Conservation (phyloP, 352 stramenopile species). For the Albugo laibachii region DNA sequence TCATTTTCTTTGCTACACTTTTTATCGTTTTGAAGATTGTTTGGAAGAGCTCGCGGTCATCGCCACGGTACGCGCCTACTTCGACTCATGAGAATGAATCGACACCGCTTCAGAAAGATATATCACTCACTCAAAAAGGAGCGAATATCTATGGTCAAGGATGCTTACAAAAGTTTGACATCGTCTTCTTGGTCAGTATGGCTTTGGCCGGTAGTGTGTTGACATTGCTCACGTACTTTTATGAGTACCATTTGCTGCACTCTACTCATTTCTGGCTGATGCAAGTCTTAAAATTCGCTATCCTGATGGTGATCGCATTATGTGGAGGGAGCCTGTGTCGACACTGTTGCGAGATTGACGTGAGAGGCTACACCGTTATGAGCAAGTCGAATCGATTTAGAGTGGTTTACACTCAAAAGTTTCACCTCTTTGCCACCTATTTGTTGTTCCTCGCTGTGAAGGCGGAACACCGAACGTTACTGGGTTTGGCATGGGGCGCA, state of each 20-base stretch:
- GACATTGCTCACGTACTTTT: conserved; percentile 33
- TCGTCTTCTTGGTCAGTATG: conserved; percentile 55
- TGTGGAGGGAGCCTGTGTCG: conserved; percentile 57
- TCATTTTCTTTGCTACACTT: conserved; percentile 23
- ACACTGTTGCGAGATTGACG: conserved; percentile 54
- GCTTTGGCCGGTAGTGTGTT: conserved; percentile 22
- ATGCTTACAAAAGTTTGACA: conserved; percentile 35
- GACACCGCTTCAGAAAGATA: conserved; percentile 15
- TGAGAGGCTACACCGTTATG: conserved; percentile 69
- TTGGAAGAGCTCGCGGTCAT: conserved; percentile 20
- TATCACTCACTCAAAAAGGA: conserved; percentile 32
- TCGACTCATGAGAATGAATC: conserved; percentile 6
- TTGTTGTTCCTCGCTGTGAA: conserved; percentile 64
- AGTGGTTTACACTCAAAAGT: conserved; percentile 76
- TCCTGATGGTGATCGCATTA: conserved; percentile 64
- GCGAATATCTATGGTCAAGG: conserved; percentile 31
- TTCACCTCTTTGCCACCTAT: conserved; percentile 69
- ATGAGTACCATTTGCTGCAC: conserved; percentile 32
- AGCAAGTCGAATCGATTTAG: conserved; percentile 71
- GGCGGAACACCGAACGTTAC: conserved; percentile 24
- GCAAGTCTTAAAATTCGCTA: conserved; percentile 47
- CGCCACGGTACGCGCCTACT: conserved; percentile 16
- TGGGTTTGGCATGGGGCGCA: conserved; percentile 61
- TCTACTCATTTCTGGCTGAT: conserved; percentile 64
- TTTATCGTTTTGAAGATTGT: conserved; percentile 45